Percentiles rank a stretch among this genome's conserved stretches.
Evolutionary conservation across 805 yeast genomes (phyloP).

Genomic region (Wickerhamiella galacta): DNA sequence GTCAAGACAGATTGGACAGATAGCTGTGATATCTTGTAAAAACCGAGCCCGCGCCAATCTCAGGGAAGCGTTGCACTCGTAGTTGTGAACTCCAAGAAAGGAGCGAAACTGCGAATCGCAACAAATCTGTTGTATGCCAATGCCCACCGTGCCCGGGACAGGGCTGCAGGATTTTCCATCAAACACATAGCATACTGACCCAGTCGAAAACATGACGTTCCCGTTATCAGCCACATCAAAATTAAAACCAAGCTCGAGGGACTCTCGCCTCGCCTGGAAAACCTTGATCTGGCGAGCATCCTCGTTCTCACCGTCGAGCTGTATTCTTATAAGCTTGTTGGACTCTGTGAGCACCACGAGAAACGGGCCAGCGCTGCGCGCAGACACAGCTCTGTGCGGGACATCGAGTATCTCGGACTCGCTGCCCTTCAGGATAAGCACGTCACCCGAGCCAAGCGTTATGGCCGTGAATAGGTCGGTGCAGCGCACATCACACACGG

Average conservation of each 20-base stretch:
- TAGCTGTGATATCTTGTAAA: too few relatives aligned
- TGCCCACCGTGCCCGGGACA: slow-evolving; percentile 6
- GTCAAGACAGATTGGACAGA: too few relatives aligned
- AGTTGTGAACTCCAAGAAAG: slow-evolving; percentile 8
- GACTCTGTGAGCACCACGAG: slow-evolving; percentile 2
- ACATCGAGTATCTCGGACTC: neutral
- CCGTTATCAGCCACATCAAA: slow-evolving; percentile 14
- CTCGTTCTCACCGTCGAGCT: too few relatives aligned
- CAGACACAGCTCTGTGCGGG: slow-evolving; percentile 3
- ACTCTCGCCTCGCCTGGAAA: slow-evolving; percentile 8
- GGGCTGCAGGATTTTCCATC: slow-evolving; percentile 8
- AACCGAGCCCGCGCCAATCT: too few relatives aligned
- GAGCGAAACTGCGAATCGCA: slow-evolving; percentile 9
- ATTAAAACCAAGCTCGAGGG: slow-evolving; percentile 6
- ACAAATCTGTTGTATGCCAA: slow-evolving; percentile 5
- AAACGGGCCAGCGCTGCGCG: slow-evolving; percentile 8
- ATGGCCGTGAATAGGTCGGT: slow-evolving; percentile 10
- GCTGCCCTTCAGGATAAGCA: slow-evolving; percentile 3
- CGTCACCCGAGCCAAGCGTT: slow-evolving; percentile 7
- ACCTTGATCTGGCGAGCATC: too few relatives aligned
- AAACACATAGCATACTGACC: slow-evolving; percentile 9
- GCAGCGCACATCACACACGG: slow-evolving; percentile 8
- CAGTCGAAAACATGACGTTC: slow-evolving; percentile 10
- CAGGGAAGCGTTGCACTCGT: too few relatives aligned
- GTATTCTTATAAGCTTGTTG: too few relatives aligned